Evolutionary conservation across 805 yeast genomes (phyloP).

Genomic region (Scheffersomyces ergatensis): DNA sequence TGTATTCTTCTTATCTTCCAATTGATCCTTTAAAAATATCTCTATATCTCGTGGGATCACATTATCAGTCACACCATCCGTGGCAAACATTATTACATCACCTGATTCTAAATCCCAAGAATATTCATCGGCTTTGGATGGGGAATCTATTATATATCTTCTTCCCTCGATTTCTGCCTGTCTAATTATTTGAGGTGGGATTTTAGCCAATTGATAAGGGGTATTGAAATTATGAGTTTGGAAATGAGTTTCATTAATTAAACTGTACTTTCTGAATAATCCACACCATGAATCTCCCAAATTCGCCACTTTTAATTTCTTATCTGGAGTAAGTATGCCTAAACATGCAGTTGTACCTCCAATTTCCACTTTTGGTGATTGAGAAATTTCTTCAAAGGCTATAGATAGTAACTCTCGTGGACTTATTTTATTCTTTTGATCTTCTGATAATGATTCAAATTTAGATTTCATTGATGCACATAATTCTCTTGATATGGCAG

Average conservation of each 20-base stretch:
- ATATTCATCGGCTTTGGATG: constrained; percentile 66
- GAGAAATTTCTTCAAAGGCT: constrained; percentile 55
- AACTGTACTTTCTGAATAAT: constrained; percentile 62
- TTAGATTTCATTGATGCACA: constrained; percentile 52
- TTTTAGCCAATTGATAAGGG: constrained; percentile 85
- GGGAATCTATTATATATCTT: constrained; percentile 68
- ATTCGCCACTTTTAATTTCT: constrained; percentile 68
- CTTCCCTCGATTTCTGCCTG: constrained; percentile 55
- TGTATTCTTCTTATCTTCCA: constrained; percentile 21
- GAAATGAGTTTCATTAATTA: constrained; percentile 65
- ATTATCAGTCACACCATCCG: constrained; percentile 94
- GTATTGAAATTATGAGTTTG: constrained; percentile 90
- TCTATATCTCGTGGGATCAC: constrained; percentile 71
- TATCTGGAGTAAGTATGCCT: constrained; percentile 61
- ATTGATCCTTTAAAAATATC: constrained; percentile 57
- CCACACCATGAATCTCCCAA: constrained; percentile 96
- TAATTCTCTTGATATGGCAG: constrained; percentile 80
- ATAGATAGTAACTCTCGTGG: constrained; percentile 50
- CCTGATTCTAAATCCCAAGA: constrained; percentile 61
- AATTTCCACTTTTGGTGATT: constrained; percentile 64
- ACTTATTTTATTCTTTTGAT: constrained; percentile 14
- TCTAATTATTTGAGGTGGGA: constrained; percentile 60
- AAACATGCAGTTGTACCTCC: constrained; percentile 95
- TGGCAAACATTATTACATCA: constrained; percentile 81
- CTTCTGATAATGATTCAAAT: constrained; percentile 19